Conservation (phyloP, 768 basidiomycete species). For the Mycena vitilis region DNA sequence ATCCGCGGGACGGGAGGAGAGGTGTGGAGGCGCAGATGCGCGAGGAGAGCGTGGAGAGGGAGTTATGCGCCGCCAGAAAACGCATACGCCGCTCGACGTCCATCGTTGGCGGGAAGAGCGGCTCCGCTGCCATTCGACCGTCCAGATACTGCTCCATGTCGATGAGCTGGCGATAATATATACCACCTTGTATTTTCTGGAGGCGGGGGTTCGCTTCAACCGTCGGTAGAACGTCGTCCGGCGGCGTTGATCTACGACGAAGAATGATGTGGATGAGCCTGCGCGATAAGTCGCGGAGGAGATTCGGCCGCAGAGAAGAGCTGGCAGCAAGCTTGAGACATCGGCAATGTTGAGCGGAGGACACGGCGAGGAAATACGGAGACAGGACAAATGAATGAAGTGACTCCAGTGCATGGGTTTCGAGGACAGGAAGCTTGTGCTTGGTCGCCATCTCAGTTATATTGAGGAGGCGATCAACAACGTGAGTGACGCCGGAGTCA, state of each 20-base stretch:
- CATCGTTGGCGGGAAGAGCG: slow-evolving; percentile 45
- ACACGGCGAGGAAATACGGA: slow-evolving; percentile 41
- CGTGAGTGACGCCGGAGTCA: slow-evolving; percentile 29
- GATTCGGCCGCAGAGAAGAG: slow-evolving; percentile 58
- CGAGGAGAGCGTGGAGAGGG: slow-evolving; percentile 33
- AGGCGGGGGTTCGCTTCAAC: slow-evolving; percentile 56
- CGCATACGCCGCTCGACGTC: slow-evolving; percentile 55
- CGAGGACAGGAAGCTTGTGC: slow-evolving; percentile 58
- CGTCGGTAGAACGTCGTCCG: slow-evolving; percentile 33
- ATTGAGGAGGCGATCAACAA: slow-evolving; percentile 57
- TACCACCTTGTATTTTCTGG: slow-evolving; percentile 58
- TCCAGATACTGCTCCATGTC: slow-evolving; percentile 49
- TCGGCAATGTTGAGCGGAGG: slow-evolving; percentile 49
- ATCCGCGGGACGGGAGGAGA: slow-evolving; percentile 44
- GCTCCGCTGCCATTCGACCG: slow-evolving; percentile 46
- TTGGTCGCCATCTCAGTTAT: slow-evolving; percentile 60
- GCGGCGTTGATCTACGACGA: not conserved
- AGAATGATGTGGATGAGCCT: slow-evolving; percentile 15
- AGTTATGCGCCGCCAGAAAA: slow-evolving; percentile 67
- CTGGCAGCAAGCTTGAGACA: slow-evolving; percentile 64
- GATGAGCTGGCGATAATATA: slow-evolving; percentile 64
- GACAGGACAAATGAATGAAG: slow-evolving; percentile 25
- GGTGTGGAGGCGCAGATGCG: slow-evolving; percentile 1
- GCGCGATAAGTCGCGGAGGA: slow-evolving; percentile 52
- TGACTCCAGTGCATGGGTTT: slow-evolving; percentile 55